Percentiles rank a stretch among this genome's conserved stretches.
phyloP scores from a whole-genome alignment of 2,329 filamentous ascomycete genomes.

The Microcyclospora pomicola region DNA sequence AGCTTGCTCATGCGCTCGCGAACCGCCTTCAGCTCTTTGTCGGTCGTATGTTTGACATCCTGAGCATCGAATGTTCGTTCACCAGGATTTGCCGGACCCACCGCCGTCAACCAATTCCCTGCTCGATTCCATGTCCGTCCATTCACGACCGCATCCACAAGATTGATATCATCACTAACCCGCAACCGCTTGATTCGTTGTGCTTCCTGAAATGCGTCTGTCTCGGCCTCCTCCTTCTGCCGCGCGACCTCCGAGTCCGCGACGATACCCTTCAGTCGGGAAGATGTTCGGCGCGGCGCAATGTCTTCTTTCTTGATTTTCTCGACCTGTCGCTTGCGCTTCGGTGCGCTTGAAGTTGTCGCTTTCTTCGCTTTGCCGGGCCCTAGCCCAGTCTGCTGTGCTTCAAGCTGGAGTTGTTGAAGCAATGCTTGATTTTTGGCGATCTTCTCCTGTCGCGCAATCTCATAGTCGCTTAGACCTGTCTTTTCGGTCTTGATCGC shows the following conservation, averaged over 20 bases:
- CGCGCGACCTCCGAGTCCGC: slow-evolving; percentile 55
- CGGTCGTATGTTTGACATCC: slow-evolving; percentile 64
- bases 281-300: slow-evolving; percentile 45
- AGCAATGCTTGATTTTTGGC: slow-evolving; percentile 72
- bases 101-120: slow-evolving; percentile 49
- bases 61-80: slow-evolving; percentile 76
- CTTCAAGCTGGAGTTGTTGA: slow-evolving; percentile 57
- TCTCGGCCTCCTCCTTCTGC: slow-evolving; percentile 53
- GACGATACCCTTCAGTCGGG: slow-evolving; percentile 47
- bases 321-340: slow-evolving; percentile 25
- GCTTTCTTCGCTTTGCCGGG: slow-evolving; percentile 39
- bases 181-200: slow-evolving; percentile 49
- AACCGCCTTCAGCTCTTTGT: slow-evolving; percentile 60
- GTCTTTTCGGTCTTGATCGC: slow-evolving; percentile 22
- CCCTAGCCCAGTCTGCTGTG: slow-evolving; percentile 55
- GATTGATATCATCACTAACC: slow-evolving; percentile 52
- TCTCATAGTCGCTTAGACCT: slow-evolving; percentile 73
- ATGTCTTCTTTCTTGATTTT: slow-evolving; percentile 45
- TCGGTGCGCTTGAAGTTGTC: slow-evolving; percentile 27
- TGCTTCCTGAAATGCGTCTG: slow-evolving; percentile 41
- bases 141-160: slow-evolving; percentile 66
- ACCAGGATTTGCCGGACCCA: slow-evolving; percentile 66
- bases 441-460: slow-evolving; percentile 72
- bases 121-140: slow-evolving; percentile 57
- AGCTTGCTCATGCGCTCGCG: slow-evolving; percentile 65